Conservation (phyloP, 176 grass and related monocot genomes). For the Oropetium thomaeum region DNA sequence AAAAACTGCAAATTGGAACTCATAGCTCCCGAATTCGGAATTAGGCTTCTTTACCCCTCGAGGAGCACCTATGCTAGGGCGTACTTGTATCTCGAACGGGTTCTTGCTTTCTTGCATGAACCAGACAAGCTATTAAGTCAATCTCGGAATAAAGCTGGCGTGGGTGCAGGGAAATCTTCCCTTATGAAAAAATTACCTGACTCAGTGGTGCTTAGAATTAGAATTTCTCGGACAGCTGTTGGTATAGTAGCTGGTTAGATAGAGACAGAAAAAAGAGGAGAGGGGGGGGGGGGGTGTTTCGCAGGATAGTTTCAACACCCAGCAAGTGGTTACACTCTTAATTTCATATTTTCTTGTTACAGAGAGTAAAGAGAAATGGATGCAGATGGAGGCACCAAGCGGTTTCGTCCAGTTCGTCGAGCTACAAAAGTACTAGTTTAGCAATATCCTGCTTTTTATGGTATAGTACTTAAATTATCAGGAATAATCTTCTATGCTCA, state of each 20-base stretch:
- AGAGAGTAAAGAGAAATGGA: constrained; percentile 31
- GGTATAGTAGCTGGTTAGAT: not conserved
- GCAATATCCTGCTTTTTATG: not conserved
- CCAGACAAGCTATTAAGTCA: constrained; percentile 4
- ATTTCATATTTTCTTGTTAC: not conserved
- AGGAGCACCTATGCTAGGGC: not conserved
- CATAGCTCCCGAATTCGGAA: not conserved
- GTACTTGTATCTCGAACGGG: not conserved
- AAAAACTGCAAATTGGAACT: not conserved
- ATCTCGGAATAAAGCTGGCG: not conserved
- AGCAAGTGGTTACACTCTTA: constrained; percentile 3
- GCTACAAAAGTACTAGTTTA: constrained; percentile 20
- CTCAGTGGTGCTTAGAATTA: not conserved
- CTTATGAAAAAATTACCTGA: not conserved
- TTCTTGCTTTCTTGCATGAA: not conserved
- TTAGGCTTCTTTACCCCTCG: not conserved
- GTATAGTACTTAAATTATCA: not conserved
- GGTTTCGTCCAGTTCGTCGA: constrained; percentile 6
- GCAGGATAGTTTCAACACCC: too few relatives aligned
- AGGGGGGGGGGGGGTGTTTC: too few relatives aligned
- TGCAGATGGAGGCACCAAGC: constrained; percentile 7
- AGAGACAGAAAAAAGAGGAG: too few relatives aligned
- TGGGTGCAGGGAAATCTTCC: not conserved
- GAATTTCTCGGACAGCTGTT: not conserved
- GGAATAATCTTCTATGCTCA: not conserved